Evolutionary conservation across 441 rosid species (phyloP).

Genomic region (Dalechampia spathulata): DNA sequence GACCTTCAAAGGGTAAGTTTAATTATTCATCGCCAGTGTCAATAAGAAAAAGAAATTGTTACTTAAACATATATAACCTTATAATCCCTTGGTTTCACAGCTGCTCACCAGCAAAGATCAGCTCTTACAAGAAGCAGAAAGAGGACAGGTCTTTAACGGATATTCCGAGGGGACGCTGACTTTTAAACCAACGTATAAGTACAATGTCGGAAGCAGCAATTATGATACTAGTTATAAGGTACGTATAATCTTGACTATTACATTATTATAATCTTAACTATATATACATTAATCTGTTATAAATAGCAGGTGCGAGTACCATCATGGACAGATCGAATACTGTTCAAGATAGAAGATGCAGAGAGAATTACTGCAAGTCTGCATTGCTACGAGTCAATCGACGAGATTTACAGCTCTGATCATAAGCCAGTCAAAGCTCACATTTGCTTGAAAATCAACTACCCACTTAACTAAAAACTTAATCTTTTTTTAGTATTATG

Average conservation of each 20-base stretch:
- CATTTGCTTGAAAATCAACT: slow-evolving; percentile 32
- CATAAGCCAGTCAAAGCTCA: slow-evolving; percentile 75
- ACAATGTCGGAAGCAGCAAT: slow-evolving; percentile 48
- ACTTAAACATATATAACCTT: background rate
- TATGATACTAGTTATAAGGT: slow-evolving; percentile 65
- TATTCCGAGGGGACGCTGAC: slow-evolving; percentile 49
- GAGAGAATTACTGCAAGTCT: slow-evolving; percentile 31
- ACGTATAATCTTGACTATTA: too few species aligned
- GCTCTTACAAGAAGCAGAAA: slow-evolving; percentile 62
- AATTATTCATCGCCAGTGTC: background rate
- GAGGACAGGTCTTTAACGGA: slow-evolving; percentile 57
- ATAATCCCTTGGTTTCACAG: slow-evolving; percentile 15
- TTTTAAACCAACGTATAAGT: slow-evolving; percentile 73
- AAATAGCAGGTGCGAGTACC: slow-evolving; percentile 60
- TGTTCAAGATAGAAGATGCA: slow-evolving; percentile 49
- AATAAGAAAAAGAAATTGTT: background rate
- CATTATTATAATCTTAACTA: too few species aligned
- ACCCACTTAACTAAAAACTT: too few species aligned
- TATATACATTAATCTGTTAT: too few species aligned
- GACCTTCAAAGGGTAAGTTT: slow-evolving; percentile 43
- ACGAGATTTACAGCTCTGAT: slow-evolving; percentile 54
- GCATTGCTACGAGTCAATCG: slow-evolving; percentile 49
- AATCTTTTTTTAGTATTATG: too few species aligned
- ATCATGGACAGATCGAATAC: slow-evolving; percentile 68
- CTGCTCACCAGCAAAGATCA: slow-evolving; percentile 57